These are phyloP conservation scores for Penicillium sp. DNA, from an alignment of 2,329 filamentous ascomycete genomes.

Conservation along the genomic window DNA sequence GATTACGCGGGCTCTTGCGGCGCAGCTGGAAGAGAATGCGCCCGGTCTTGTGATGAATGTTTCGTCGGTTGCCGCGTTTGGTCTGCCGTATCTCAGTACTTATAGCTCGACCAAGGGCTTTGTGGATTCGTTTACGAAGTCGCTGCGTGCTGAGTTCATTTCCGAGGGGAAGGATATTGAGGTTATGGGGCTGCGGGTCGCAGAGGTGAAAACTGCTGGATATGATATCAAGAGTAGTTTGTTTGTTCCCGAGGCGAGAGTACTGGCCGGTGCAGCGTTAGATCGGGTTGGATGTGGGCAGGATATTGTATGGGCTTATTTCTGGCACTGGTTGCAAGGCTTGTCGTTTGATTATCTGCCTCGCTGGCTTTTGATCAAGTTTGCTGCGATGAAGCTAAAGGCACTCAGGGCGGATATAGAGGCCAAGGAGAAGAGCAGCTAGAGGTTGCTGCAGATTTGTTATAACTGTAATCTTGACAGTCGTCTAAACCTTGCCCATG, in stretches of 20 bases:
- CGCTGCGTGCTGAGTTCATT: slow-evolving; percentile 46
- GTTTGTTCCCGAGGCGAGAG: slow-evolving; percentile 30
- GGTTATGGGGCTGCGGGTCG: slow-evolving; percentile 41
- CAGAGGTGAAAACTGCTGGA: slow-evolving; percentile 30
- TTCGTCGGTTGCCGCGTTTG: slow-evolving; percentile 48
- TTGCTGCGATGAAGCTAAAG: slow-evolving; percentile 10
- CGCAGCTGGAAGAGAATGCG: slow-evolving; percentile 41
- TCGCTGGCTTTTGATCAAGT: slow-evolving; percentile 16
- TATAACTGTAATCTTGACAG: neutral
- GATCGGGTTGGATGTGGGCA: slow-evolving; percentile 37
- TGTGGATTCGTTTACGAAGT: slow-evolving; percentile 41
- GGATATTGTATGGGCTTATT: slow-evolving; percentile 32
- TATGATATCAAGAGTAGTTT: slow-evolving; percentile 24
- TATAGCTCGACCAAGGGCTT: slow-evolving; percentile 52
- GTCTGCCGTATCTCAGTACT: slow-evolving; percentile 48
- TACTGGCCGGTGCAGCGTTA: slow-evolving; percentile 35
- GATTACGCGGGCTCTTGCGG: slow-evolving; percentile 50
- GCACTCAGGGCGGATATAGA: slow-evolving; percentile 12
- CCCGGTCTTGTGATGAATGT: slow-evolving; percentile 54
- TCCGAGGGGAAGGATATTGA: slow-evolving; percentile 40
- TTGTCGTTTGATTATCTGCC: slow-evolving; percentile 20
- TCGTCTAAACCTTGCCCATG: neutral
- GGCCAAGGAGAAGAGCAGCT: slow-evolving; percentile 10
- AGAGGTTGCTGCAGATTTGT: neutral
- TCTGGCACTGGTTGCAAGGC: slow-evolving; percentile 34